phyloP scores from a whole-genome alignment of 495 filamentous ascomycete species.

The Penicillium arizonense region DNA sequence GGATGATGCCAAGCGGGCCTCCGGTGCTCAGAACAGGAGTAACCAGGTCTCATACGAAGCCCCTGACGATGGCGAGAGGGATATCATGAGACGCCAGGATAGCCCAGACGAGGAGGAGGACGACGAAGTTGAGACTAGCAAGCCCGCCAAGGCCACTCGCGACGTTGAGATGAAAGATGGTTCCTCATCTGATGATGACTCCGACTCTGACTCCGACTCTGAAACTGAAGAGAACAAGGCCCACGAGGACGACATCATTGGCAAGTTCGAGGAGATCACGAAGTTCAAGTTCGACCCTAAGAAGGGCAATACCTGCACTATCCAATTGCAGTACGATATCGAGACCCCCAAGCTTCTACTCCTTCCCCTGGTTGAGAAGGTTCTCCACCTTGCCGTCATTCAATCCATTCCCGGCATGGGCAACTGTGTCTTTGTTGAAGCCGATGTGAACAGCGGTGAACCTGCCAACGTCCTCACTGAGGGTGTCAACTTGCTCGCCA shows the following conservation, averaged over 20 bases:
- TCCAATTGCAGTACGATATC: slow-evolving; percentile 81
- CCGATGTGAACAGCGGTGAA: slow-evolving; percentile 57
- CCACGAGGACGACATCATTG: slow-evolving; percentile 66
- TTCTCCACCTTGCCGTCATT: slow-evolving; percentile 73
- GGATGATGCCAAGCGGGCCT: slow-evolving; percentile 81
- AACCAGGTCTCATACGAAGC: slow-evolving; percentile 87
- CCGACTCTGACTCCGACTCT: slow-evolving; percentile 42
- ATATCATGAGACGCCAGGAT: slow-evolving; percentile 54
- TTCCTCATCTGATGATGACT: slow-evolving; percentile 36
- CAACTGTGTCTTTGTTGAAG: slow-evolving; percentile 65
- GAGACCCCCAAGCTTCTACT: slow-evolving; percentile 87
- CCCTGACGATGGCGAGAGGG: slow-evolving; percentile 88
- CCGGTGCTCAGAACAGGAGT: slow-evolving; percentile 66
- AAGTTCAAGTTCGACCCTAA: slow-evolving; percentile 78
- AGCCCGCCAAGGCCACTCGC: slow-evolving; percentile 5
- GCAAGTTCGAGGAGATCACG: slow-evolving; percentile 60
- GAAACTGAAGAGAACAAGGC: slow-evolving; percentile 40
- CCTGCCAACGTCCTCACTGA: slow-evolving; percentile 66
- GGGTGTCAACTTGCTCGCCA: slow-evolving; percentile 85
- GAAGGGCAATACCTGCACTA: slow-evolving; percentile 69
- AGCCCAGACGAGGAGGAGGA: slow-evolving; percentile 39
- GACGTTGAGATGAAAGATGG: slow-evolving; percentile 35
- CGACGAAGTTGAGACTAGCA: slow-evolving; percentile 39
- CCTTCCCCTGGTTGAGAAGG: slow-evolving; percentile 80
- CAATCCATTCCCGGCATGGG: slow-evolving; percentile 78